A percentile compares a stretch with the other conserved stretches of the same genome.
phyloP scores from a whole-genome alignment of 306 rosid genomes.

The Cicer bijugum region DNA sequence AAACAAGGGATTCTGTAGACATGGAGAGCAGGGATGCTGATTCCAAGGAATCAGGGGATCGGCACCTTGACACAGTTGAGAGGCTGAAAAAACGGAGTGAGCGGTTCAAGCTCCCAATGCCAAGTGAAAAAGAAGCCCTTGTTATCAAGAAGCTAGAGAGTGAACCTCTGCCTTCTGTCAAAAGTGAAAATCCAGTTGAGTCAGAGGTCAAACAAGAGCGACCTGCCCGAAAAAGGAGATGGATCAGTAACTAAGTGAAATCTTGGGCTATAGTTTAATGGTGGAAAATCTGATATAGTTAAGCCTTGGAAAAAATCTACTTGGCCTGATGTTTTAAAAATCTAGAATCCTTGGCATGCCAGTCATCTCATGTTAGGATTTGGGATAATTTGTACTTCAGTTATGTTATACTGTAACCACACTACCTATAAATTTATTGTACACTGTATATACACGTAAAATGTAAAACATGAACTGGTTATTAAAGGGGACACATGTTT shows the following conservation, averaged over 20 bases:
- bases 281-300: constrained; percentile 23
- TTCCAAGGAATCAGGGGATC: constrained; percentile 66
- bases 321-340: constrained; percentile 37
- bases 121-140: constrained; percentile 80
- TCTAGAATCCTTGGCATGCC: constrained; percentile 46
- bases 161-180: constrained; percentile 71
- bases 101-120: constrained; percentile 98
- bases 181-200: constrained; percentile 66
- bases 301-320: constrained; percentile 43
- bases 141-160: constrained; percentile 71
- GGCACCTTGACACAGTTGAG: constrained; percentile 91
- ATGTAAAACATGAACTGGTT: constrained; percentile 70
- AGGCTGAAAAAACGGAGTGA: constrained; percentile 96
- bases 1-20: constrained; percentile 70
- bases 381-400: constrained; percentile 53
- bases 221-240: constrained; percentile 93
- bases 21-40: constrained; percentile 64
- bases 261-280: constrained; percentile 32
- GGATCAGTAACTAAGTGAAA: constrained; percentile 71
- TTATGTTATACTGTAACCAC: constrained; percentile 61
- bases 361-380: constrained; percentile 49
- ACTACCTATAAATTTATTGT: constrained; percentile 49
- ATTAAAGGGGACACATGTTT: constrained; percentile 62
- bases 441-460: constrained; percentile 70
- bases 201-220: constrained; percentile 86